Evolutionary conservation across 441 rosid genomes (phyloP), one percentile per base, ranked within the genome.

Genomic region (Cnidoscolus chayamansa): DNA sequence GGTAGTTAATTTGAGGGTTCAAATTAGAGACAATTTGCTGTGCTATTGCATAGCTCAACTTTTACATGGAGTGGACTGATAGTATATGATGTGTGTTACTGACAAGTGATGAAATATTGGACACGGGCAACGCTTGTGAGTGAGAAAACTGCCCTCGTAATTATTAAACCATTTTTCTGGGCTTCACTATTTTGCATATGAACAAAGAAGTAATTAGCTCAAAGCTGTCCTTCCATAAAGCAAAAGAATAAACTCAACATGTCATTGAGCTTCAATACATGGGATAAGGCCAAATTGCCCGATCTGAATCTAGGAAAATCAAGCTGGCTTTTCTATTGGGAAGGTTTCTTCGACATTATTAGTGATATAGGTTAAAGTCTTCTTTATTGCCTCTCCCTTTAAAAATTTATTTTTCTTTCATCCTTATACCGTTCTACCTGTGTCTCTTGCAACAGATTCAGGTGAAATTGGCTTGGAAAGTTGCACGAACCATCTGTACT

Each of bases 401-500:
- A 13, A 10, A 3, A 3, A 4, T 43, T 68, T 72, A 61, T 3
- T 59, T 67, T 56, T 48, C 43, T 74, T 59, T 10, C 7, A n/a
- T 78, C 68, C 65, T 69, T 59, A 72, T 63, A 25, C 25, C 25
- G 25, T 37, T 67, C 4, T 75, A 48, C 71, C 64, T 37, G 63
- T 50, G 45, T 66, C 51, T 70, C 43, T 31, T 56, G 65, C 57
- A 45, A 20, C 47, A 25, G 30, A 55, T 68, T 48, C 55, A 71
- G 76, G 48, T 64, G 76, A 56, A 63, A 56, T 11, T 43, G 60
- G 50, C 50, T 12, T 60, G 73, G 80, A 73, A 53, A 78, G 64
- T 55, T 55, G 53, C 25, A 63, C 76, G 71, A 72, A 76, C 59
- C 77, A 59, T 20, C 74, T 82, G 20, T 76, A 85, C 70, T 77